phyloP scores from a whole-genome alignment of 192 early-diverging fungal species.

The Umbelopsis sp. region DNA sequence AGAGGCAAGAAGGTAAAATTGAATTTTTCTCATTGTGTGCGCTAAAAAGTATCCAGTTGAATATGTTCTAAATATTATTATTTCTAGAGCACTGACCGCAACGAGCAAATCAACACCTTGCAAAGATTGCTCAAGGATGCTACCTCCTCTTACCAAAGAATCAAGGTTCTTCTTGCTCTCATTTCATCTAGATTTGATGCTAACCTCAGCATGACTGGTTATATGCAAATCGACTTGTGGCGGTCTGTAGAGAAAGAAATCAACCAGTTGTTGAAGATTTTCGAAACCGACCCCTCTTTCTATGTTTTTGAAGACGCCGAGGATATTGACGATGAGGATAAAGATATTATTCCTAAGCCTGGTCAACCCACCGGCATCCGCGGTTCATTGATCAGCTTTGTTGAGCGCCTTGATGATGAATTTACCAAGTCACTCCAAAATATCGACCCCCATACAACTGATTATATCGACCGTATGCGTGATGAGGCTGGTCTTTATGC shows the following conservation, averaged over 20 bases:
- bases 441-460: conserved; percentile 96
- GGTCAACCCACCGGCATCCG: conserved; percentile 65
- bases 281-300: conserved; percentile 77
- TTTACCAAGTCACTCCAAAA: conserved; percentile 93
- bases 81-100: conserved; percentile 89
- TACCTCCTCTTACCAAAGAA: conserved; percentile 73
- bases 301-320: conserved; percentile 69
- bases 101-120: conserved; percentile 70
- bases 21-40: too few relatives aligned
- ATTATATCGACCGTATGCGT: conserved; percentile 92
- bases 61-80: too few relatives aligned
- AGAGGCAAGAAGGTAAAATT: conserved; percentile 85
- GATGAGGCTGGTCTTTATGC: conserved; percentile 89
- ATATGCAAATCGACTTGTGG: conserved; percentile 84
- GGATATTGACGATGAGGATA: conserved; percentile 65
- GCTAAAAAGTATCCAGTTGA: too few relatives aligned
- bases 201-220: conserved; percentile 60
- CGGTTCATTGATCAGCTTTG: conserved; percentile 82
- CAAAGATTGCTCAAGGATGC: conserved; percentile 64
- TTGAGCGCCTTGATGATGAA: conserved; percentile 97
- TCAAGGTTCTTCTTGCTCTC: conserved; percentile 82
- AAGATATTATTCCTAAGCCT: conserved; percentile 54
- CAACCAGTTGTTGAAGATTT: conserved; percentile 73
- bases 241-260: conserved; percentile 69
- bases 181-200: conserved; percentile 91